Evolutionary conservation across 140 eudicot species (phyloP).

Genomic region (Bidens hawaiensis): DNA sequence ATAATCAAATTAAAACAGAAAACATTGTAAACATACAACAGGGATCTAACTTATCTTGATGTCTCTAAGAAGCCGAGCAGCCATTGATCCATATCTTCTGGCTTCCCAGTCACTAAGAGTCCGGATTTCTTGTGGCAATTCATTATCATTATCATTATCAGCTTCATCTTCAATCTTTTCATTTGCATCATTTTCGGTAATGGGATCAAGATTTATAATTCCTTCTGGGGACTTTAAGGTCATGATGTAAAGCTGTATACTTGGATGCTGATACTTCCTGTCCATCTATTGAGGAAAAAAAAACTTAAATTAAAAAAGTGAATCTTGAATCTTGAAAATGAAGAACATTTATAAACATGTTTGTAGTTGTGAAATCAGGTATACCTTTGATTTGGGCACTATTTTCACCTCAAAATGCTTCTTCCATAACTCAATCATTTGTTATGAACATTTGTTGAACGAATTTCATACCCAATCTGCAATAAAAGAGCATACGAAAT

Average conservation of each 20-base stretch:
- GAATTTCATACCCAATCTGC: conserved; percentile 92
- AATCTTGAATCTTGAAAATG: conserved; percentile 14
- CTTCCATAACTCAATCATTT: conserved; percentile 87
- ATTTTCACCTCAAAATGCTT: conserved; percentile 68
- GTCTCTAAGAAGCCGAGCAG: conserved; percentile 91
- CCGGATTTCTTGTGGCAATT: conserved; percentile 17
- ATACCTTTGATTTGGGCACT: conserved; percentile 75
- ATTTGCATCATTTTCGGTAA: conserved; percentile 12
- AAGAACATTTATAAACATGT: background rate
- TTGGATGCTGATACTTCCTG: conserved; percentile 74
- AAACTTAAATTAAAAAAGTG: background rate
- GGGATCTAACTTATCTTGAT: conserved; percentile 49
- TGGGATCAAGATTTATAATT: conserved; percentile 15
- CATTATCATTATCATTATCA: too few relatives aligned
- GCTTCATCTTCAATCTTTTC: conserved; percentile 31
- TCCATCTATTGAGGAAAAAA: conserved; percentile 58
- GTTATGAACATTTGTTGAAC: conserved; percentile 91
- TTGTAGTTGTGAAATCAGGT: background rate
- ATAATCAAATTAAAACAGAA: conserved; percentile 8
- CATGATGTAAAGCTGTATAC: conserved; percentile 87
- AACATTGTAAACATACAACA: background rate
- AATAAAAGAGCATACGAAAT: background rate
- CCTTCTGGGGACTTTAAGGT: conserved; percentile 55
- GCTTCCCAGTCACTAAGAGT: conserved; percentile 80
- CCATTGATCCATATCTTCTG: conserved; percentile 92